Evolutionary conservation across 176 grass and related monocot genomes (phyloP).

Genomic region (Elaeis guineensis): DNA sequence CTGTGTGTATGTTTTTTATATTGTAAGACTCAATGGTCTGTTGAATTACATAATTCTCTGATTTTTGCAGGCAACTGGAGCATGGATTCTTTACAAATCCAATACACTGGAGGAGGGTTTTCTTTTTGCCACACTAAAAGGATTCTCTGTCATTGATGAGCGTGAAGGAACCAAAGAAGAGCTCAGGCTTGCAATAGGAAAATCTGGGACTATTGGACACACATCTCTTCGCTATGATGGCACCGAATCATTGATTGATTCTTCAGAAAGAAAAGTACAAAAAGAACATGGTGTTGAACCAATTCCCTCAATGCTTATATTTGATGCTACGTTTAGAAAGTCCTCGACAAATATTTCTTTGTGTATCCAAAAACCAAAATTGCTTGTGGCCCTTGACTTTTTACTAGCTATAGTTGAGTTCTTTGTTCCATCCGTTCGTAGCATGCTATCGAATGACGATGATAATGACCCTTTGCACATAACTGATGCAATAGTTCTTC

Average conservation of each 20-base stretch:
- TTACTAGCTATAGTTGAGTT: slow-evolving; percentile 78
- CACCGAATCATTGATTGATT: slow-evolving; percentile 30
- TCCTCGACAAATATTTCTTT: slow-evolving; percentile 50
- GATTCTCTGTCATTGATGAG: slow-evolving; percentile 92
- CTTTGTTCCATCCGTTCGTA: slow-evolving; percentile 82
- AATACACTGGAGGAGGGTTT: slow-evolving; percentile 69
- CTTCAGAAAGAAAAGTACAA: slow-evolving; percentile 41
- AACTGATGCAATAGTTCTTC: slow-evolving; percentile 55
- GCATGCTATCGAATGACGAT: slow-evolving; percentile 67
- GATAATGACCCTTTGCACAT: slow-evolving; percentile 56
- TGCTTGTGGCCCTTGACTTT: slow-evolving; percentile 95
- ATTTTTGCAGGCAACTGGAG: slow-evolving; percentile 53
- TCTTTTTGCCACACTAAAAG: slow-evolving; percentile 92
- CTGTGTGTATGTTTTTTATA: too few relatives aligned
- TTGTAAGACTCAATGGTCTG: too few relatives aligned
- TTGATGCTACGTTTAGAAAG: slow-evolving; percentile 72
- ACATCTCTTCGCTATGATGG: slow-evolving; percentile 42
- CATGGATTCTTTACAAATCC: slow-evolving; percentile 95
- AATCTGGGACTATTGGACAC: slow-evolving; percentile 50
- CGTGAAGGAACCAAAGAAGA: slow-evolving; percentile 97
- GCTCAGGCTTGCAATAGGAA: slow-evolving; percentile 94
- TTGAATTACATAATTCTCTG: slow-evolving; percentile 4
- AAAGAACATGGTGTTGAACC: slow-evolving; percentile 60
- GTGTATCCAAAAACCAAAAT: slow-evolving; percentile 78
- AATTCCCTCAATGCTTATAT: slow-evolving; percentile 83